phyloP scores from a whole-genome alignment of 2,329 filamentous ascomycete genomes.

The Teratosphaeria zuluensis region DNA sequence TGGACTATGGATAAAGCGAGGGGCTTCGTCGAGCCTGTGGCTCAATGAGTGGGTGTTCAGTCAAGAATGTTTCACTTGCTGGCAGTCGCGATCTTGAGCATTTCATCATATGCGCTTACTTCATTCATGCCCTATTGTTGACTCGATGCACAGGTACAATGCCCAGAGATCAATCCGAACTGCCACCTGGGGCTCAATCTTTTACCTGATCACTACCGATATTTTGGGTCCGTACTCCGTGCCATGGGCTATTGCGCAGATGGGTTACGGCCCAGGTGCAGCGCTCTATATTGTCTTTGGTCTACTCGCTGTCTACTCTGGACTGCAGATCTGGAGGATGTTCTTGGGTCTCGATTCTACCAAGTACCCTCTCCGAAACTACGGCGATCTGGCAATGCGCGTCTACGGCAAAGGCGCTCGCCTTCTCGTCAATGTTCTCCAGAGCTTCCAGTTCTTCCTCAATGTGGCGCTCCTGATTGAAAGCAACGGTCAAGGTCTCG shows the following conservation, averaged over 20 bases:
- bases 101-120: not conserved
- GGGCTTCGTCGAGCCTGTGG: not conserved
- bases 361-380: slow-evolving; percentile 32
- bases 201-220: slow-evolving; percentile 31
- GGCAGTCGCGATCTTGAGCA: not conserved
- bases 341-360: slow-evolving; percentile 27
- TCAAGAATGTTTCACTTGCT: not conserved
- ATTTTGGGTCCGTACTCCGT: slow-evolving; percentile 27
- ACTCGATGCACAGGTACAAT: slow-evolving; percentile 23
- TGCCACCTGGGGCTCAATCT: not conserved
- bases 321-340: not conserved
- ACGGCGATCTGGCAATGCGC: slow-evolving; percentile 34
- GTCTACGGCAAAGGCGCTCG: slow-evolving; percentile 29
- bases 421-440: slow-evolving; percentile 30
- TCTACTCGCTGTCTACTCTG: slow-evolving; percentile 16
- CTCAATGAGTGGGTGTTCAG: not conserved
- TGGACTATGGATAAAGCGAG: too few relatives aligned
- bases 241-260: not conserved
- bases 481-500: not conserved
- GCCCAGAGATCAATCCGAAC: not conserved
- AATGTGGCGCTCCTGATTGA: slow-evolving; percentile 10
- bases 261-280: slow-evolving; percentile 29
- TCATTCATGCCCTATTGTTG: slow-evolving; percentile 1
- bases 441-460: slow-evolving; percentile 35
- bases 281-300: slow-evolving; percentile 31